Evolutionary conservation across 2,329 filamentous ascomycete genomes (phyloP).

Genomic region (Colletotrichum zoysiae): DNA sequence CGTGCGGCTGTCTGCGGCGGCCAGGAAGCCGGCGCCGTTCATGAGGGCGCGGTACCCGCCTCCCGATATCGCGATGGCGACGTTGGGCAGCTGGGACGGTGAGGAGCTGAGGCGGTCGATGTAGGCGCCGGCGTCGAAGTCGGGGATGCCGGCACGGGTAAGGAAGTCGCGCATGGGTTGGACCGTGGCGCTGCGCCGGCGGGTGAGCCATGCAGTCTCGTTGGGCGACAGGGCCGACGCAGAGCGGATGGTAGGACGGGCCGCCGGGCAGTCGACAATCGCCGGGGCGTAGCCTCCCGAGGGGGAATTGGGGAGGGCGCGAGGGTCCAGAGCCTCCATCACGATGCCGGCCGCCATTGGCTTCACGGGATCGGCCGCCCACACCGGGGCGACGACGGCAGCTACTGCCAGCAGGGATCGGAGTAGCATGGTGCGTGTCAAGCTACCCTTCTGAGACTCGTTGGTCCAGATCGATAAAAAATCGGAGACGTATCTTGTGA

Average conservation of each 20-base stretch:
- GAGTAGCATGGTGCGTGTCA: slow-evolving; percentile 23
- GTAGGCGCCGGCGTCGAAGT: slow-evolving; percentile 81
- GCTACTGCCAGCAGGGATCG: slow-evolving; percentile 30
- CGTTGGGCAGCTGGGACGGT: slow-evolving; percentile 67
- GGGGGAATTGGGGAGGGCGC: slow-evolving; percentile 54
- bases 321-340: slow-evolving; percentile 40
- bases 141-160: slow-evolving; percentile 77
- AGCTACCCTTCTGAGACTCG: neutral
- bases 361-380: slow-evolving; percentile 45
- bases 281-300: slow-evolving; percentile 78
- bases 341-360: slow-evolving; percentile 37
- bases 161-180: slow-evolving; percentile 82
- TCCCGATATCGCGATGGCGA: slow-evolving; percentile 83
- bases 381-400: slow-evolving; percentile 48
- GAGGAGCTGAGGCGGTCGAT: slow-evolving; percentile 76
- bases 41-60: slow-evolving; percentile 90
- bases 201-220: slow-evolving; percentile 80
- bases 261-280: slow-evolving; percentile 75
- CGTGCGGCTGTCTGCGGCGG: slow-evolving; percentile 83
- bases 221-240: slow-evolving; percentile 73
- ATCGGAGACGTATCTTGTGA: neutral
- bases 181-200: slow-evolving; percentile 79
- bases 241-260: slow-evolving; percentile 75
- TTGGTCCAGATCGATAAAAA: neutral
- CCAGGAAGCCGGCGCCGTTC: slow-evolving; percentile 83